phyloP scores from a whole-genome alignment of 495 filamentous ascomycete genomes.

The Acidomyces sp. region DNA sequence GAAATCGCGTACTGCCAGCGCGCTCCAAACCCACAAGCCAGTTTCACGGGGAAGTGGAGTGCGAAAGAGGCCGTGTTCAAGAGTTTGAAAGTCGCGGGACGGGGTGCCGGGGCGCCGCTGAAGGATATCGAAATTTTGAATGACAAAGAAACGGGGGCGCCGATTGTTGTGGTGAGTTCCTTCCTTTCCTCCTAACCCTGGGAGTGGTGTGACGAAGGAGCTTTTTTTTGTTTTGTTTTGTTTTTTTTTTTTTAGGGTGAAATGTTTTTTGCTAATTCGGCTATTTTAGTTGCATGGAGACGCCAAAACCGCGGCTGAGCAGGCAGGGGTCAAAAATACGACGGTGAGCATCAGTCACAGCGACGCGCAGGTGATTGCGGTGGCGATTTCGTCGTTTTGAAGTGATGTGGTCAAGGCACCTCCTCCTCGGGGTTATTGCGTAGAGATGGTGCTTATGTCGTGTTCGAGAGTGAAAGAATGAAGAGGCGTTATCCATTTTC shows the following conservation, averaged over 20 bases:
- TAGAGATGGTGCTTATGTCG: too few species aligned
- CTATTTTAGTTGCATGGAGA: slow-evolving; percentile 60
- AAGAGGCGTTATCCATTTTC: too few species aligned
- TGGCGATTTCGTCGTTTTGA: slow-evolving; percentile 40
- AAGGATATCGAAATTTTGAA: slow-evolving; percentile 87
- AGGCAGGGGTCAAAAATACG: slow-evolving; percentile 72
- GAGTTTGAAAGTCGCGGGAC: slow-evolving; percentile 72
- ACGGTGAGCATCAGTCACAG: slow-evolving; percentile 91
- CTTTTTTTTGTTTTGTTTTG: too few species aligned
- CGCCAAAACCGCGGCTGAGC: slow-evolving; percentile 64
- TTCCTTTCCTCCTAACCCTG: background rate
- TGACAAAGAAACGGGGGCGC: slow-evolving; percentile 69
- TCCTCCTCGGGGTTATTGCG: too few species aligned
- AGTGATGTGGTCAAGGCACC: too few species aligned
- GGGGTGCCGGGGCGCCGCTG: slow-evolving; percentile 76
- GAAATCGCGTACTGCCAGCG: slow-evolving; percentile 79
- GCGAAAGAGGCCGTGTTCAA: slow-evolving; percentile 99
- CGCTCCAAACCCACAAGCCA: slow-evolving; percentile 62
- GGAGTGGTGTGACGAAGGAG: background rate
- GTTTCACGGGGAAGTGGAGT: slow-evolving; percentile 87
- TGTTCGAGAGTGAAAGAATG: too few species aligned
- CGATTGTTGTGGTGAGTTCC: slow-evolving; percentile 66
- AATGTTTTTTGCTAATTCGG: background rate
- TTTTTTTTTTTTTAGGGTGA: background rate
- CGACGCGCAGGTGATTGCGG: slow-evolving; percentile 79